Base-by-base conservation (phyloP, 2,329 filamentous ascomycete genomes). In the Plectosphaerella plurivora region DNA sequence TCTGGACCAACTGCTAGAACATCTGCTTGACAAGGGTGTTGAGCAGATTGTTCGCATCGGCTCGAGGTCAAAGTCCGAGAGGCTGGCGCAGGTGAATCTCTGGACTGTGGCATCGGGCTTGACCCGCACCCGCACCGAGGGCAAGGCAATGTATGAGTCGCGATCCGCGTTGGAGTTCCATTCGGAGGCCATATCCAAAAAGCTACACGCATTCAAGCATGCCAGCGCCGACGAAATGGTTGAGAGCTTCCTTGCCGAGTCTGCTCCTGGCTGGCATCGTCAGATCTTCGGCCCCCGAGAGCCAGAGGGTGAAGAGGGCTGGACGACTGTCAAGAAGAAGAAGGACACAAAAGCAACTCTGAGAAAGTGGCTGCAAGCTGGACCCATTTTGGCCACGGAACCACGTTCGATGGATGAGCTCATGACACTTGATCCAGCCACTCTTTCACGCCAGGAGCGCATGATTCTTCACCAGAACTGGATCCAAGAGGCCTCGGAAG, bases 11-110 rank as follows among this genome's bases (percentile, higher is more conserved):
- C 72, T 88, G 1, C 69, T 89, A 0, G 79, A 87, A 57, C 78
- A 86, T 53, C 63, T 88, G 0, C 51, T 83, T 0, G 69, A 79
- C 8, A 70, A 68, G 2, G 71, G 70, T 0, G 63, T 79, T 4
- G 57, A 65, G 0, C 69, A 79, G 5, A 73, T 88, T 24, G 75
- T 88, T 24, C 81, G 86, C 0, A 79, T 89, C 5, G 86, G 86
- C 0, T 75, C 74, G 1, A 74, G 74, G n/a, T 83, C 77, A 2
- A 81, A 83, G 53, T 83, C 81, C 0, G 73, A 79, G 33, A 59
- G 66, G 2, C 64, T 88, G 1, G 60, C 76, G 9, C 60, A 61
- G 0, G 62, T 77, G n/a, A 85, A 81, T 51, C 71, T 88, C 7
- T 67, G 73, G 0, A 52, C 57, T 0, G 65, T 79, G 5, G 61